phyloP scores from a whole-genome alignment of 192 early-diverging fungal species.

The Coemansia sp. region DNA sequence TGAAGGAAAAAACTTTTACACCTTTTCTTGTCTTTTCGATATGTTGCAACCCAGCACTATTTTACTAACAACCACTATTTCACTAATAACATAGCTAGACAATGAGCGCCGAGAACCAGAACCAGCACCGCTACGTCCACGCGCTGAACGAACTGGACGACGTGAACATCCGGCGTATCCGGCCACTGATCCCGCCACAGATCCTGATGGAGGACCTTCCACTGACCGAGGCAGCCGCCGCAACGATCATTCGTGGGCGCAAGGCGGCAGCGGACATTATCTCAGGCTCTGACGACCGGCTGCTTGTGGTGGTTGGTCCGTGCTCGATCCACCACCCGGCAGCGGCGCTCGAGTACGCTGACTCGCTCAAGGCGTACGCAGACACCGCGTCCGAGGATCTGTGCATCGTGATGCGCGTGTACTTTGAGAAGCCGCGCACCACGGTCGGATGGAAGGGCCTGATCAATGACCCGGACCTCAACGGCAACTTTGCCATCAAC shows the following conservation, averaged over 20 bases:
- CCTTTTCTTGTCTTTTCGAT: neutral
- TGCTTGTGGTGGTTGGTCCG: slow-evolving; percentile 83
- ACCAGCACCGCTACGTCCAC: slow-evolving; percentile 41
- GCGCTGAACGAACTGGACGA: slow-evolving; percentile 94
- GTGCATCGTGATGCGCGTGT: slow-evolving; percentile 91
- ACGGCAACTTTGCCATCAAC: slow-evolving; percentile 90
- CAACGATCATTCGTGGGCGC: slow-evolving; percentile 72
- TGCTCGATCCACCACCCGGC: slow-evolving; percentile 83
- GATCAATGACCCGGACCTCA: slow-evolving; percentile 78
- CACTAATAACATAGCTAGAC: neutral
- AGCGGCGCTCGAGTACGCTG: slow-evolving; percentile 77
- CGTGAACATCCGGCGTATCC: slow-evolving; percentile 77
- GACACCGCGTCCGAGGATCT: slow-evolving; percentile 66
- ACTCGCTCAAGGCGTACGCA: slow-evolving; percentile 60
- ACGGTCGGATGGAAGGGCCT: slow-evolving; percentile 91
- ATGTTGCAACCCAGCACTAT: neutral
- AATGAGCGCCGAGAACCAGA: slow-evolving; percentile 22
- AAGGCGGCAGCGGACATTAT: slow-evolving; percentile 64
- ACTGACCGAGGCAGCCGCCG: slow-evolving; percentile 70
- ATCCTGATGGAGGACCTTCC: slow-evolving; percentile 91
- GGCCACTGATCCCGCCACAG: slow-evolving; percentile 84
- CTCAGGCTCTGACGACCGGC: slow-evolving; percentile 70
- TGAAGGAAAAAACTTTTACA: neutral
- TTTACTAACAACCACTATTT: neutral
- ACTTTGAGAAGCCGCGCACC: slow-evolving; percentile 98